These are phyloP conservation scores for Mucor circinelloides DNA, from an alignment of 371 early-diverging fungal species.

Conservation along the genomic window DNA sequence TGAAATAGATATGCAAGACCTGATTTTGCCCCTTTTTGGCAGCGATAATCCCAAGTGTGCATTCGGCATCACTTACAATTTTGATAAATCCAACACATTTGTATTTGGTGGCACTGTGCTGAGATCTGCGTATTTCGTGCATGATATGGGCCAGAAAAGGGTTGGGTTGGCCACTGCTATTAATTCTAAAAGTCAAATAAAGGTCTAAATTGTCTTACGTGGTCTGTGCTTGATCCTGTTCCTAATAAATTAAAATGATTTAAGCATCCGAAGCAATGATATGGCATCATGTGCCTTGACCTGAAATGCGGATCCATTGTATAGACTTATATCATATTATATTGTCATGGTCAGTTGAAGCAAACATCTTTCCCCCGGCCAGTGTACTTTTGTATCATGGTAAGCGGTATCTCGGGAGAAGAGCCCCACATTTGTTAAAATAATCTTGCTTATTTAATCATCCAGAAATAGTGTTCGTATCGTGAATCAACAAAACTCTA, in stretches of 20 bases:
- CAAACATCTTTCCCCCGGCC: neutral
- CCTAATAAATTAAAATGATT: neutral
- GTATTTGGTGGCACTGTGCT: slow-evolving; percentile 40
- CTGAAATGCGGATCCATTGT: neutral
- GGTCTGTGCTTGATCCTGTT: slow-evolving; percentile 3
- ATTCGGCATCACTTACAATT: slow-evolving; percentile 35
- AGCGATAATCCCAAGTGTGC: slow-evolving; percentile 18
- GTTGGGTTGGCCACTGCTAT: slow-evolving; percentile 26
- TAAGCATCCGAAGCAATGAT: neutral
- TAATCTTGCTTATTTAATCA: neutral
- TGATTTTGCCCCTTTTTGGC: neutral
- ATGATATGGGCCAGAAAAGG: slow-evolving; percentile 30
- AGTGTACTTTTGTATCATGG: neutral
- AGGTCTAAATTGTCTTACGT: neutral
- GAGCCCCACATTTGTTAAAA: neutral
- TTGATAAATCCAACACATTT: slow-evolving; percentile 13
- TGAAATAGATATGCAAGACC: neutral
- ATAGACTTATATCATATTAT: too few species aligned
- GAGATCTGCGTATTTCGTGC: slow-evolving; percentile 38
- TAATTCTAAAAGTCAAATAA: slow-evolving; percentile 6
- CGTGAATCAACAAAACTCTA: neutral
- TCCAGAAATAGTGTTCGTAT: too few species aligned
- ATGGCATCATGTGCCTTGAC: neutral
- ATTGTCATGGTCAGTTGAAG: too few species aligned
- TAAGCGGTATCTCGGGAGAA: neutral